Base-by-base conservation (phyloP, 1,284 basidiomycete species). In the Puccinia triticina region DNA sequence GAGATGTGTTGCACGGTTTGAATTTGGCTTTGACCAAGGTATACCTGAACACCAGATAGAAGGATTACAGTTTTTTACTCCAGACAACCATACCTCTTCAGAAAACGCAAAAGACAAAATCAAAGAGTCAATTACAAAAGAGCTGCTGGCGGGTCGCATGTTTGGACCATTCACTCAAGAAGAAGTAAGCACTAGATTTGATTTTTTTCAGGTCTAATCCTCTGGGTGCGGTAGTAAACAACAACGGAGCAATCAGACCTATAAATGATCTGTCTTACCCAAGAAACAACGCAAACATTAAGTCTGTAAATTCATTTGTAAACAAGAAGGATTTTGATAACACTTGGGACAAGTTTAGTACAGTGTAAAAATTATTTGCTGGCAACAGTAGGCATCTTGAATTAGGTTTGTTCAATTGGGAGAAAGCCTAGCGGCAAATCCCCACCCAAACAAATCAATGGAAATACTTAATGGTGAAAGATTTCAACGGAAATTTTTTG, bases 191-290 rank as follows among this genome's bases (percentile, higher is more conserved):
- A 48, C 3, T 10, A 75, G 26, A n/a, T 46, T 55, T 11, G 5
- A 7, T 11, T 75, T 75, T n/a, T 50, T 75, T 55, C 26, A 46
- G 48, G n/a, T 34, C 72, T 1, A 75, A 23, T 11, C 43, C 18
- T 7, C 37, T 71, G 5, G 67, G 67, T 2, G 67, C 67, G 11
- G 67, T 71, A 43, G 40, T 71, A 26, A 75, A 75, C 29, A 50
- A 32, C 1, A 50, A 75, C 37, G 72, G 50, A 29, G 16, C 48
- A 29, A 40, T 55, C 3, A 7, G 72, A 16, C 72, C 72, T 1
- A 73, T 73, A 48, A 73, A 73, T 21, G 43, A 73, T 29, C 21
- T 46, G 12, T 73, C 43, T 7, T 73, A 21, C n/a, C 71, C 71
- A 4, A 29, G 46, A 37, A 10, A 29, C 11, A 4, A 3, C n/a